Evolutionary conservation across 371 early-diverging fungal species (phyloP).

Genomic region (Chytridiales sp.): DNA sequence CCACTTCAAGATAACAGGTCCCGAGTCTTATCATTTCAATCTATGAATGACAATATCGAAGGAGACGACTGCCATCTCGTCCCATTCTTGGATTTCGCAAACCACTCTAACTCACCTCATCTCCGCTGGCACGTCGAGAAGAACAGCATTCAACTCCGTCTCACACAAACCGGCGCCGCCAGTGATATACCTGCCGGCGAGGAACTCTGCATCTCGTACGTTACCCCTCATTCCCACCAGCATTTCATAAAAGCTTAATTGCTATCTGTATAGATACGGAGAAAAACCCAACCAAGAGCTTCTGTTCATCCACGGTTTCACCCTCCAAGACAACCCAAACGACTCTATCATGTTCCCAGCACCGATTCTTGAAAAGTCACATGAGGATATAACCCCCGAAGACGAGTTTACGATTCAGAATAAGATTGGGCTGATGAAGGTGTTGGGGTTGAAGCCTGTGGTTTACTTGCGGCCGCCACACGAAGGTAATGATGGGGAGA

Average conservation of each 20-base stretch:
- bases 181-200: slow-evolving; percentile 2
- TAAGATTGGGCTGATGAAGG: slow-evolving; percentile 10
- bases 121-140: slow-evolving; percentile 25
- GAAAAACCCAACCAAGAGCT: slow-evolving; percentile 65
- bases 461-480: not conserved
- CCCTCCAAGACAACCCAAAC: slow-evolving; percentile 43
- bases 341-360: slow-evolving; percentile 38
- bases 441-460: slow-evolving; percentile 12
- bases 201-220: slow-evolving; percentile 38
- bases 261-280: too few relatives aligned
- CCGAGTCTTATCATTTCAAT: slow-evolving; percentile 32
- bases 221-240: not conserved
- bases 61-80: slow-evolving; percentile 32
- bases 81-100: slow-evolving; percentile 42
- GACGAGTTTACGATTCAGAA: slow-evolving; percentile 2
- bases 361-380: slow-evolving; percentile 28
- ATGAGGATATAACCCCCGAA: slow-evolving; percentile 12
- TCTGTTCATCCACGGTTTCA: slow-evolving; percentile 61
- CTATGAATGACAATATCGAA: slow-evolving; percentile 5
- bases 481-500: not conserved
- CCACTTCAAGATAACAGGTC: slow-evolving; percentile 1
- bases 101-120: slow-evolving; percentile 29
- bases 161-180: slow-evolving; percentile 8
- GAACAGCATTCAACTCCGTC: not conserved
- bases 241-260: not conserved